A percentile compares a stretch with the other conserved stretches of the same genome.
Evolutionary conservation across 2,329 filamentous ascomycete genomes (phyloP).

Genomic region (Diplodia intermedia): DNA sequence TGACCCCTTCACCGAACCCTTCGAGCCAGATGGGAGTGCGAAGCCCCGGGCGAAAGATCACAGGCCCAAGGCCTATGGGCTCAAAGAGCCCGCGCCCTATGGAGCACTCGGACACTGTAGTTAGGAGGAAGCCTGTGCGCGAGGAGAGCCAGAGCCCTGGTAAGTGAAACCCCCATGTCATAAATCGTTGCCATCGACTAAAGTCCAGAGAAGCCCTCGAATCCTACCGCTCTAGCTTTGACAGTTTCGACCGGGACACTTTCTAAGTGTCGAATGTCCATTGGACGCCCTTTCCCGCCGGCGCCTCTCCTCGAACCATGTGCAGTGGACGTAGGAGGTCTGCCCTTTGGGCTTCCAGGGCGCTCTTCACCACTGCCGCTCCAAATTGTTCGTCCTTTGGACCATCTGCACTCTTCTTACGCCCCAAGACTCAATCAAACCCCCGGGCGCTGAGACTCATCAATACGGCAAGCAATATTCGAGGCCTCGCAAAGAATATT

Average conservation of each 20-base stretch:
- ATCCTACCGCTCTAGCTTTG: constrained; percentile 44
- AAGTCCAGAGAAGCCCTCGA: constrained; percentile 21
- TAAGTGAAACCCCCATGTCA: constrained; percentile 36
- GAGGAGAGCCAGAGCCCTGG: constrained; percentile 34
- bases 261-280: constrained; percentile 39
- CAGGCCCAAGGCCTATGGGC: constrained; percentile 58
- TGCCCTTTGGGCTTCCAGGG: background rate
- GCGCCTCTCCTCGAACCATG: background rate
- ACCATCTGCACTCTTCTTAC: background rate
- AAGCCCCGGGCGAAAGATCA: constrained; percentile 43
- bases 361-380: constrained; percentile 4
- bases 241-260: constrained; percentile 47
- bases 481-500: background rate
- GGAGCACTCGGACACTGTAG: constrained; percentile 67
- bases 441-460: background rate
- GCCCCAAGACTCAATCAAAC: background rate
- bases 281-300: background rate
- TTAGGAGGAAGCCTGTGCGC: constrained; percentile 46
- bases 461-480: background rate
- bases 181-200: background rate
- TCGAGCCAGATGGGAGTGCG: background rate
- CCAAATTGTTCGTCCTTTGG: background rate
- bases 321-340: no score
- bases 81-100: constrained; percentile 40
- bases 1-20: constrained; percentile 22